Evolutionary conservation across 2,329 filamentous ascomycete species (phyloP), one percentile per base, ranked within the genome.

Genomic region (Tothia fuscella): DNA sequence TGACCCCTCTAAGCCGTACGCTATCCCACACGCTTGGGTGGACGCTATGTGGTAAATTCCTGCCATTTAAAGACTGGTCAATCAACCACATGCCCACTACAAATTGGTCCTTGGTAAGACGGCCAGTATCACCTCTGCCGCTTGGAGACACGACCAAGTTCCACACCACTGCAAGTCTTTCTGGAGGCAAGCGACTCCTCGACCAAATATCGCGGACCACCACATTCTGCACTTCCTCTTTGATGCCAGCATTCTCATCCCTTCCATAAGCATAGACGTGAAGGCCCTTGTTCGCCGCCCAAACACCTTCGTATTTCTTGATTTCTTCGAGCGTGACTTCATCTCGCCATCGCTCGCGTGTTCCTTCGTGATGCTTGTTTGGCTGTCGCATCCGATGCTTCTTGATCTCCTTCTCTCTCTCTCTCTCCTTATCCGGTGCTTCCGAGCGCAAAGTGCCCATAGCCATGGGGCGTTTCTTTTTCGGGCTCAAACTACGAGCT

Each of bases 61-160:
- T 66, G 1, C 84, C 85, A 49, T 81, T 76, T n/a, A 91, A 63
- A 46, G 82, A 66, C 66, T 88, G 82, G 56, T 91, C 84, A 26
- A 91, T 74, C 37, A 91, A 62, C 82, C 84, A 91, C 64, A 85
- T 70, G 7, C 84, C 84, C 1, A 89, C 82, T 0, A 91, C 80
- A 56, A 91, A 91, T 62, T 87, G 80, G 42, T 79, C 71, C 52
- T 74, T 73, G 43, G 63, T 66, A 41, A 91, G 60, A 64, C 25
- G 16, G 5, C 35, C 35, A 6, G 9, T 20, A 1, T 80, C 80
- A 12, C 61, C 54, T 1, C 61, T 56, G 5, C 64, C 59, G 1
- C 68, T 62, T 53, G 82, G 80, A n/a, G n/a, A n/a, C n/a, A n/a
- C n/a, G 9, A 89, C 83, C 14, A 89, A 64, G 31, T 80, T 76